Evolutionary conservation across 768 basidiomycete genomes (phyloP), one percentile per base, ranked within the genome.

Genomic region (Cystobasidium ongulense): DNA sequence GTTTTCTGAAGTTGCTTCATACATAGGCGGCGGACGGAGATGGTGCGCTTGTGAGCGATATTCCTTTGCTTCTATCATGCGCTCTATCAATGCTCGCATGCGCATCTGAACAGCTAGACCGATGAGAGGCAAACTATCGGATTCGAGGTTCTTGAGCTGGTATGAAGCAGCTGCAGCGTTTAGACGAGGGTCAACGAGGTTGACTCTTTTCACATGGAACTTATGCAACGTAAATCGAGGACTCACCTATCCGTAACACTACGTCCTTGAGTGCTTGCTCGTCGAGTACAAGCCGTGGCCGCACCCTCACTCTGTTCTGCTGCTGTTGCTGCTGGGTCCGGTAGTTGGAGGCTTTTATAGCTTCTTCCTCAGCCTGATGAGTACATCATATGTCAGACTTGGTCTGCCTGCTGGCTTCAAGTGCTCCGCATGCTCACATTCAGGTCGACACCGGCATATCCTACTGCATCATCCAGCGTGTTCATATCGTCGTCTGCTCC

Each of bases 321-420:
- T 72, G 73, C 70, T 67, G 65, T 21, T 46, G 66, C 66, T 31
- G 31, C 50, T 54, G 31, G 3, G 63, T 15, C 17, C 63, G 36
- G 18, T 43, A 50, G 36, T 71, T 54, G 8, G 29, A 41, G 25
- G 63, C 63, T 54, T 52, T 15, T 54, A 74, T 74, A 3, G 62
- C 73, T 74, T 74, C 73, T 36, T 74, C 73, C 72, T 74, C 73
- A 27, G 73, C 73, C 64, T 74, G 65, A 3, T 52, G 27, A 27
- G 62, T 63, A 17, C 27, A 63, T 35, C 62, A 59, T n/a, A 15
- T 11, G 27, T 11, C 21, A 31, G 11, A n/a, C n/a, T n/a, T n/a
- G n/a, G n/a, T n/a, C n/a, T n/a, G n/a, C n/a, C n/a, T n/a, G n/a
- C n/a, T n/a, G n/a, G n/a, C n/a, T n/a, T n/a, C n/a, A n/a, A n/a